A percentile compares a stretch with the other conserved stretches of the same genome.
These are phyloP conservation scores for Metarhizium guizhouense DNA, from an alignment of 2,329 filamentous ascomycete species.

Conservation along the genomic window DNA sequence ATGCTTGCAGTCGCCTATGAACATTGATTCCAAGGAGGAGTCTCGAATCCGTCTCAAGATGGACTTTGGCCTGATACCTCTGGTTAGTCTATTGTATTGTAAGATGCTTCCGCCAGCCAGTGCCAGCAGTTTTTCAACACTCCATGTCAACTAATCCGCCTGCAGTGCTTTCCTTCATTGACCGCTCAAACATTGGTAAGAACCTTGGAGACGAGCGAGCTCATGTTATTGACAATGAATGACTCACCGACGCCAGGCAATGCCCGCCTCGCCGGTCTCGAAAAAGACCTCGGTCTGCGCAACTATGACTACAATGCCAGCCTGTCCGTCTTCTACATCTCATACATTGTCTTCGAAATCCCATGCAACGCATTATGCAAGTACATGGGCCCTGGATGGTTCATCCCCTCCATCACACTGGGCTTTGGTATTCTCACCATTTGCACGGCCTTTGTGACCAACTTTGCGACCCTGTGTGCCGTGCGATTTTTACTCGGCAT, in stretches of 20 bases:
- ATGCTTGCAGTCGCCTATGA: slow-evolving; percentile 39
- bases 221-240: not conserved
- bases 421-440: slow-evolving; percentile 51
- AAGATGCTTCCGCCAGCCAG: not conserved
- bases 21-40: slow-evolving; percentile 46
- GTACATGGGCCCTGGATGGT: slow-evolving; percentile 56
- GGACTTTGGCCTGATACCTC: slow-evolving; percentile 54
- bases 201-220: not conserved
- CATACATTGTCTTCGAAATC: slow-evolving; percentile 58
- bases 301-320: slow-evolving; percentile 55
- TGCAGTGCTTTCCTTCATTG: slow-evolving; percentile 41
- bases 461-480: slow-evolving; percentile 35
- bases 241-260: slow-evolving; percentile 33
- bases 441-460: slow-evolving; percentile 51
- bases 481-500: slow-evolving; percentile 52
- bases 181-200: slow-evolving; percentile 56
- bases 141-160: not conserved
- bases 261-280: slow-evolving; percentile 47
- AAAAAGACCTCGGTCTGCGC: slow-evolving; percentile 41
- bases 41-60: slow-evolving; percentile 51
- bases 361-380: slow-evolving; percentile 55
- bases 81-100: slow-evolving; percentile 54
- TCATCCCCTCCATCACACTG: slow-evolving; percentile 47
- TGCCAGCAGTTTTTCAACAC: not conserved
- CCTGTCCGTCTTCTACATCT: slow-evolving; percentile 54